A percentile compares a stretch with the other conserved stretches of the same genome.
Evolutionary conservation across 108 stramenopile species (phyloP).

Genomic region (Cyclotella sp.): DNA sequence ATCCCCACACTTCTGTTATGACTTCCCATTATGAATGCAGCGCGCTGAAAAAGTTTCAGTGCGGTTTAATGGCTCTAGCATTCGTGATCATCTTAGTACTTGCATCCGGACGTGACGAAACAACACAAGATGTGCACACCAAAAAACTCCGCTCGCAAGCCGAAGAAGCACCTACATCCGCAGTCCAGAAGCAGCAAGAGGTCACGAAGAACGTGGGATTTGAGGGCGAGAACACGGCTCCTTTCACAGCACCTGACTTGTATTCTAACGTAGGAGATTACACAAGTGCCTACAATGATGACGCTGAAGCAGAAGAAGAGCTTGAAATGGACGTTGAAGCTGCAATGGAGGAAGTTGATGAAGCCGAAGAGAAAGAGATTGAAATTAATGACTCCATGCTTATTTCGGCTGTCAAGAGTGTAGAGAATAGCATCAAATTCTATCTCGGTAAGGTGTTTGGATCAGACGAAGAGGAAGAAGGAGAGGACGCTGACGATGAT

Average conservation of each 20-base stretch:
- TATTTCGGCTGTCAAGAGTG: constrained; percentile 35
- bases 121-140: constrained; percentile 13
- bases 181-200: constrained; percentile 19
- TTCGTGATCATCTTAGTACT: constrained; percentile 24
- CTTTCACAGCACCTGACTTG: not conserved
- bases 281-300: constrained; percentile 1
- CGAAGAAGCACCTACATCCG: constrained; percentile 22
- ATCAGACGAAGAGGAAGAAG: constrained; percentile 27
- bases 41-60: not conserved
- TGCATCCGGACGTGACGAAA: not conserved
- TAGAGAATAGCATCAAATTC: constrained; percentile 47
- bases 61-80: constrained; percentile 6
- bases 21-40: not conserved
- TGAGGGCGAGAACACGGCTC: constrained; percentile 4
- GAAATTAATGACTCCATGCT: constrained; percentile 50
- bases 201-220: constrained; percentile 12
- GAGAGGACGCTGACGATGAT: constrained; percentile 31
- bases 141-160: constrained; percentile 39
- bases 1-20: not conserved
- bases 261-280: constrained; percentile 1
- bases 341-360: constrained; percentile 39
- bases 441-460: constrained; percentile 48
- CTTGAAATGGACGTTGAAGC: constrained; percentile 33
- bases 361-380: constrained; percentile 50
- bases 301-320: constrained; percentile 23